phyloP scores from a whole-genome alignment of 1,284 basidiomycete species.

The Apiotrichum laibachii region DNA sequence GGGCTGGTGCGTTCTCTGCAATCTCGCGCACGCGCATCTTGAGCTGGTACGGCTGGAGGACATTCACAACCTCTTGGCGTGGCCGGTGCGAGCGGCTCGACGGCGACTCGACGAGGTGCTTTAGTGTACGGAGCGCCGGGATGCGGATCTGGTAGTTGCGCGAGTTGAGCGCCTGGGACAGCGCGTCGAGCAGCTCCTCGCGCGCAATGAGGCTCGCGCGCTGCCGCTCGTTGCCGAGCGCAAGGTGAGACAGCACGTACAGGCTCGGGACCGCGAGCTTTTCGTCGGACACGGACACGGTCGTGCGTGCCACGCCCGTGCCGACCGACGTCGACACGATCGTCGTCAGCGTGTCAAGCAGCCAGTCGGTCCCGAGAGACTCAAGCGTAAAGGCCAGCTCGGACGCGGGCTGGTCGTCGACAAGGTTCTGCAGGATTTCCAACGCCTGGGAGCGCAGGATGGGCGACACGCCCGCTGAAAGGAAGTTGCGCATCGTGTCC shows the following conservation, averaged over 20 bases:
- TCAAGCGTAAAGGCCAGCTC: slow-evolving; percentile 41
- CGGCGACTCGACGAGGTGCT: slow-evolving; percentile 42
- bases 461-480: slow-evolving; percentile 24
- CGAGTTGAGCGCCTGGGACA: slow-evolving; percentile 24
- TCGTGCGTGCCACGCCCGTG: neutral
- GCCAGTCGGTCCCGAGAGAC: slow-evolving; percentile 30
- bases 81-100: slow-evolving; percentile 34
- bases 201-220: slow-evolving; percentile 32
- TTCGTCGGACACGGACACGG: slow-evolving; percentile 8
- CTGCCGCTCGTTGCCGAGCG: slow-evolving; percentile 42
- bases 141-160: slow-evolving; percentile 35
- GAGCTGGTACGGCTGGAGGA: slow-evolving; percentile 45
- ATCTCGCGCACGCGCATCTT: slow-evolving; percentile 33
- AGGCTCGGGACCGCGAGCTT: slow-evolving; percentile 27
- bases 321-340: neutral
- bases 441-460: slow-evolving; percentile 42
- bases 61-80: slow-evolving; percentile 37
- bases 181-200: slow-evolving; percentile 35
- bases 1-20: slow-evolving; percentile 24
- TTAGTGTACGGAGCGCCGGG: slow-evolving; percentile 39
- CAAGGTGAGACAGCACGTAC: slow-evolving; percentile 43
- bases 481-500: slow-evolving; percentile 38
- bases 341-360: slow-evolving; percentile 24
- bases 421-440: slow-evolving; percentile 44
- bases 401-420: slow-evolving; percentile 36